Conservation (phyloP, 2,329 filamentous ascomycete species). For the Colletotrichum theobromicola region DNA sequence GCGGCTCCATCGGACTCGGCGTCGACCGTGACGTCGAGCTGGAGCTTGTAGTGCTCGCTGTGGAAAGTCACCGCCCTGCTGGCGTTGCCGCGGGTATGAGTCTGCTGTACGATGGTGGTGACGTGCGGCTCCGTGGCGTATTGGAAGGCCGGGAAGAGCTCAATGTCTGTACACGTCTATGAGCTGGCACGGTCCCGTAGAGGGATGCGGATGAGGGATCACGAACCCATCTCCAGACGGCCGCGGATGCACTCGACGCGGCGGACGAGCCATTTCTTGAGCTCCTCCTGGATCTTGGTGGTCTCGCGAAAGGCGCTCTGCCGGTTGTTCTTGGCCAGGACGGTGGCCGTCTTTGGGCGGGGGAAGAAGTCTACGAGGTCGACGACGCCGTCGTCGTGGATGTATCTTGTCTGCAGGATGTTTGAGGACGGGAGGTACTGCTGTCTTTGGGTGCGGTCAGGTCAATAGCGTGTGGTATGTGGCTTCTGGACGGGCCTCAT, state of each 20-base stretch:
- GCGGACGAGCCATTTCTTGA: slow-evolving; percentile 75
- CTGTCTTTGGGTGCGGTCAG: slow-evolving; percentile 44
- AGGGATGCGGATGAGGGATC: background rate
- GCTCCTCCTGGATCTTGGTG: slow-evolving; percentile 59
- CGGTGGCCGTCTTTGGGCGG: slow-evolving; percentile 64
- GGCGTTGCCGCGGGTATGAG: slow-evolving; percentile 42
- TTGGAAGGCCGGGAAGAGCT: slow-evolving; percentile 75
- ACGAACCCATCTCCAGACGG: slow-evolving; percentile 62
- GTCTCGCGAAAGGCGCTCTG: slow-evolving; percentile 61
- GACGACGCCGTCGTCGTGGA: slow-evolving; percentile 76
- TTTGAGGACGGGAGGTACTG: slow-evolving; percentile 78
- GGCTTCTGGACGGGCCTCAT: background rate
- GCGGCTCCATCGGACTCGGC: slow-evolving; percentile 55
- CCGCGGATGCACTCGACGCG: slow-evolving; percentile 77
- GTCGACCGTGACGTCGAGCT: slow-evolving; percentile 72
- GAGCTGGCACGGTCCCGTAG: background rate
- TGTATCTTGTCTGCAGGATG: slow-evolving; percentile 78
- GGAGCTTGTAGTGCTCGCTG: slow-evolving; percentile 62
- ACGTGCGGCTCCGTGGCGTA: slow-evolving; percentile 70
- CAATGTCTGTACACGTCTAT: slow-evolving; percentile 56
- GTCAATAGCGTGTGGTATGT: background rate
- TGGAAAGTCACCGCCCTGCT: slow-evolving; percentile 70
- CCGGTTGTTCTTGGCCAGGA: slow-evolving; percentile 50
- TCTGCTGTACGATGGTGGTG: slow-evolving; percentile 57
- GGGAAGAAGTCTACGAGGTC: slow-evolving; percentile 80